phyloP scores from a whole-genome alignment of 164 flowering plant species.

The Chloranthus sessilifolius region DNA sequence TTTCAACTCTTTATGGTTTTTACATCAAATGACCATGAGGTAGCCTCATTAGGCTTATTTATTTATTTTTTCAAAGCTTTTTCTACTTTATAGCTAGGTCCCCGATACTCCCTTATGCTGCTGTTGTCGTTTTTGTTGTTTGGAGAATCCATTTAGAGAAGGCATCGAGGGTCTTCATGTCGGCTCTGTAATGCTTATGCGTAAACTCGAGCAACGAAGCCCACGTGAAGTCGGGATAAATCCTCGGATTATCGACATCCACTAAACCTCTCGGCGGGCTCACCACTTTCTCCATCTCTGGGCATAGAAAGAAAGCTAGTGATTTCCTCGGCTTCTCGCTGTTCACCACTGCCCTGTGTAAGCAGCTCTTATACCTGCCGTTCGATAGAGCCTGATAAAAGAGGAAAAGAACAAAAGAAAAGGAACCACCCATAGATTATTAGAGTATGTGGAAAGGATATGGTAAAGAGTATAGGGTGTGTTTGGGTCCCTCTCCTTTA shows the following conservation, averaged over 20 bases:
- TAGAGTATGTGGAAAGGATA: neutral
- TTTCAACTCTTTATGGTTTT: no score
- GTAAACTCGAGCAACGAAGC: constrained; percentile 45
- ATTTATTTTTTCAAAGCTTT: no score
- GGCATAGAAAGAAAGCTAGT: constrained; percentile 60
- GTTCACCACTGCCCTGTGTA: constrained; percentile 79
- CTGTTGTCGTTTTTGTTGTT: no score
- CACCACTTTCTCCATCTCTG: constrained; percentile 48
- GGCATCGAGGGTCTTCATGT: constrained; percentile 47
- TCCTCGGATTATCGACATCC: constrained; percentile 28
- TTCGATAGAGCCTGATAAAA: constrained; percentile 54
- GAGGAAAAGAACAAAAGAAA: neutral
- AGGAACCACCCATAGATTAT: neutral
- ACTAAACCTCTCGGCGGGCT: constrained; percentile 44
- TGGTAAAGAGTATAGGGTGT: neutral
- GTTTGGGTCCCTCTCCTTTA: no score
- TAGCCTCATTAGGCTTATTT: no score
- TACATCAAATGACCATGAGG: no score
- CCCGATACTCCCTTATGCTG: no score
- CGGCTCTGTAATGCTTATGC: constrained; percentile 63
- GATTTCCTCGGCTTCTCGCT: constrained; percentile 44
- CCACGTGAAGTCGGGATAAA: constrained; percentile 75
- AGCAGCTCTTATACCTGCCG: constrained; percentile 68
- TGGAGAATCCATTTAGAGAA: constrained; percentile 36
- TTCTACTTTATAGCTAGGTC: no score